These are phyloP conservation scores for Blattamonas nauphoetae DNA, from an alignment of 78 protist genomes.

Conservation along the genomic window DNA sequence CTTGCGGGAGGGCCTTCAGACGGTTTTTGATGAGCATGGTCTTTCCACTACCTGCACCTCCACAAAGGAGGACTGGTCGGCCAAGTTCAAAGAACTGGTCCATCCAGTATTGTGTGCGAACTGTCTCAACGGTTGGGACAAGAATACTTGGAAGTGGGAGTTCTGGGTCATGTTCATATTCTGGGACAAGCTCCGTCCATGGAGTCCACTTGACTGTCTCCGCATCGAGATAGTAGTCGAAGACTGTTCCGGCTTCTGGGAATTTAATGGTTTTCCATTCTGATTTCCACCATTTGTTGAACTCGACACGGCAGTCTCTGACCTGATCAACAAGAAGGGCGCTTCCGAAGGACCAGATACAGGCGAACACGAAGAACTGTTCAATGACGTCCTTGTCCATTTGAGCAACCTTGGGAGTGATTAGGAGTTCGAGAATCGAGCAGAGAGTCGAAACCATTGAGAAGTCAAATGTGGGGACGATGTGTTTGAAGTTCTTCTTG, in stretches of 20 bases:
- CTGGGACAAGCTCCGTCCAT: constrained; percentile 36
- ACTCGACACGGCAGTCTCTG: constrained; percentile 38
- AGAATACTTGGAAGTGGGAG: background rate
- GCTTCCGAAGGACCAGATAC: constrained; percentile 72
- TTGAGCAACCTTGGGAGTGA: constrained; percentile 1
- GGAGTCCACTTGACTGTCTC: constrained; percentile 6
- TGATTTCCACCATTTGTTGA: constrained; percentile 21
- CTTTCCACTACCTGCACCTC: constrained; percentile 75
- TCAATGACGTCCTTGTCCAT: constrained; percentile 30
- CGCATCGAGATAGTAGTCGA: constrained; percentile 48
- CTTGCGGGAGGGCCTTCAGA: constrained; percentile 20
- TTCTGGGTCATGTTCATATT: constrained; percentile 30
- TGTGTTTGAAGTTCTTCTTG: constrained; percentile 18
- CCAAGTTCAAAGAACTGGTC: constrained; percentile 4
- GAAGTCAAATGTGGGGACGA: constrained; percentile 50
- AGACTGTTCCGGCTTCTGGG: constrained; percentile 42
- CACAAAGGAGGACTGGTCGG: constrained; percentile 55
- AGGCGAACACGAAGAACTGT: constrained; percentile 43
- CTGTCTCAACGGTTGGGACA: constrained; percentile 44
- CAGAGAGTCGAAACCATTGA: constrained; percentile 46
- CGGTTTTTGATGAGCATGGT: constrained; percentile 27
- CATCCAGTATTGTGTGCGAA: constrained; percentile 21
- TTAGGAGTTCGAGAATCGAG: constrained; percentile 53
- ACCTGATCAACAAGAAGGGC: constrained; percentile 30
- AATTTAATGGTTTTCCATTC: background rate